phyloP scores from a whole-genome alignment of 345 rosid species.

The Mangifera indica region DNA sequence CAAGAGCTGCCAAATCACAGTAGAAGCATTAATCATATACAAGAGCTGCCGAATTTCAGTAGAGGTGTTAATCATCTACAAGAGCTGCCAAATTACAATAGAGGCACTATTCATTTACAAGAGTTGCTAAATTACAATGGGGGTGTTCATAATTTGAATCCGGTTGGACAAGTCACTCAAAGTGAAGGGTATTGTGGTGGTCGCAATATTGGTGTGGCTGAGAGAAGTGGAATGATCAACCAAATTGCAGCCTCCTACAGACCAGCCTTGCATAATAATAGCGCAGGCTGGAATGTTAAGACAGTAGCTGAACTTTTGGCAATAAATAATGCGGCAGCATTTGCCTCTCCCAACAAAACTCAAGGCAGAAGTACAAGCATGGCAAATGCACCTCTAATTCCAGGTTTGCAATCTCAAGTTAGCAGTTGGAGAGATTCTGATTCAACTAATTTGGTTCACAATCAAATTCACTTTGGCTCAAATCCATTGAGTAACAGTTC shows the following conservation, averaged over 20 bases:
- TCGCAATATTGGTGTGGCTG: conserved; percentile 17
- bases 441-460: conserved; percentile 23
- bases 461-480: conserved; percentile 35
- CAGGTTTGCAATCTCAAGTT: conserved; percentile 34
- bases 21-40: no score
- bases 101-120: no score
- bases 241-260: conserved; percentile 33
- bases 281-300: conserved; percentile 20
- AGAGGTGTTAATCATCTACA: no score
- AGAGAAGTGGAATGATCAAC: conserved; percentile 28
- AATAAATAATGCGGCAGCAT: conserved; percentile 21
- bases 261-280: conserved; percentile 17
- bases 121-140: conserved; percentile 24
- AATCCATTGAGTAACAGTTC: conserved; percentile 24
- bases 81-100: no score
- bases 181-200: conserved; percentile 22
- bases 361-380: conserved; percentile 17
- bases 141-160: conserved; percentile 18
- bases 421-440: conserved; percentile 21
- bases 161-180: conserved; percentile 21
- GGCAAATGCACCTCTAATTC: conserved; percentile 16
- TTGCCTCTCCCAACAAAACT: conserved; percentile 19
- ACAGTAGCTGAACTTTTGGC: conserved; percentile 23
- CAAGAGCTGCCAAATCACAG: no score
- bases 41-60: no score